Percentiles rank a stretch among this genome's conserved stretches.
phyloP scores from a whole-genome alignment of 805 yeast species.

The Metschnikowia lochheadii region DNA sequence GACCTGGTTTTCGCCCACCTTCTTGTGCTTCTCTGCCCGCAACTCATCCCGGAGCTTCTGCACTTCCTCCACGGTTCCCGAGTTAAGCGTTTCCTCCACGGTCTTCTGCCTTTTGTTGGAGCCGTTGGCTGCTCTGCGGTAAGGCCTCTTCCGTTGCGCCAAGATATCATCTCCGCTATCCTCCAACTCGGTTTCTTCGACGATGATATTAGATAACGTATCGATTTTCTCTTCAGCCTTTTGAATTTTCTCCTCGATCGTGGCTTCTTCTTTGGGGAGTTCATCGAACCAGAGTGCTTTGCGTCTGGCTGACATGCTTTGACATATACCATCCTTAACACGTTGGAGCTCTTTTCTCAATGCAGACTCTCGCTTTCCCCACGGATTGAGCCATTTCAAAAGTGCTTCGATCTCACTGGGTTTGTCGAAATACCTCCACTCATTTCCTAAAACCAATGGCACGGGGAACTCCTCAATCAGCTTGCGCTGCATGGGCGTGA shows the following conservation, averaged over 20 bases:
- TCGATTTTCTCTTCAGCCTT: slow-evolving; percentile 9
- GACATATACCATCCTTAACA: slow-evolving; percentile 48
- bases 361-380: slow-evolving; percentile 69
- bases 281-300: slow-evolving; percentile 47
- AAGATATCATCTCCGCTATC: slow-evolving; percentile 29
- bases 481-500: slow-evolving; percentile 51
- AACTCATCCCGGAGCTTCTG: slow-evolving; percentile 23
- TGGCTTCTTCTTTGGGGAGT: slow-evolving; percentile 28
- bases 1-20: slow-evolving; percentile 38
- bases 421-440: slow-evolving; percentile 72
- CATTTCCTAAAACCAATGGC: slow-evolving; percentile 45
- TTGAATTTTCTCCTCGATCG: slow-evolving; percentile 11
- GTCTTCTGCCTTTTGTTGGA: slow-evolving; percentile 37
- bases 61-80: slow-evolving; percentile 28
- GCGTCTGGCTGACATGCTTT: slow-evolving; percentile 57
- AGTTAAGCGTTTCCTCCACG: slow-evolving; percentile 26
- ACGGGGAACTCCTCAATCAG: slow-evolving; percentile 62
- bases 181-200: slow-evolving; percentile 19
- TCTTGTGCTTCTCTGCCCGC: slow-evolving; percentile 26
- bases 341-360: slow-evolving; percentile 57
- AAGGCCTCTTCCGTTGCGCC: slow-evolving; percentile 23
- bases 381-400: slow-evolving; percentile 63
- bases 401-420: slow-evolving; percentile 54
- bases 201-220: slow-evolving; percentile 2
- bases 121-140: slow-evolving; percentile 29